Percentiles rank a stretch among this genome's conserved stretches.
These are phyloP conservation scores for Fonsecaea pugnacius DNA, from an alignment of 2,329 filamentous ascomycete species.

Conservation along the genomic window DNA sequence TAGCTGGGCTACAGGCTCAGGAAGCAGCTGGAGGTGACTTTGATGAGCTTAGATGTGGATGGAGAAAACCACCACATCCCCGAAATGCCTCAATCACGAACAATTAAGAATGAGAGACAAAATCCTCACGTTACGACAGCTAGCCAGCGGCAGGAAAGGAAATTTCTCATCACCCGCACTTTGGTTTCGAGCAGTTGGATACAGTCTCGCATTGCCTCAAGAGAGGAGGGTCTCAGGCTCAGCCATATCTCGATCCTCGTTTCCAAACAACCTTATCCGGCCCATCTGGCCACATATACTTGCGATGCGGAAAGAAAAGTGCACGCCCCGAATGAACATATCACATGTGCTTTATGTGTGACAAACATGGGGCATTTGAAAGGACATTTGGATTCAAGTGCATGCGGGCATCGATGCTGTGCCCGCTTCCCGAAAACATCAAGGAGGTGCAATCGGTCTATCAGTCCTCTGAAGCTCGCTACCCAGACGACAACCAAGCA, in stretches of 20 bases:
- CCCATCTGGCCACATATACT: neutral
- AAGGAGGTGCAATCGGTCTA: neutral
- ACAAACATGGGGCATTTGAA: neutral
- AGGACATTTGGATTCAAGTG: neutral
- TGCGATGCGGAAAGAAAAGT: neutral
- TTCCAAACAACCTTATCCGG: neutral
- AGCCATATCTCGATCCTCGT: neutral
- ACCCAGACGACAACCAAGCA: neutral
- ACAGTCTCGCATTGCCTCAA: neutral
- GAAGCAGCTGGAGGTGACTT: constrained; percentile 35
- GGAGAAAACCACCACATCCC: neutral
- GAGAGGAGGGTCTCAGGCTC: neutral
- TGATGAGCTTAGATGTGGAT: neutral
- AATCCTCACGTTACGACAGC: neutral
- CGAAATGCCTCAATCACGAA: neutral
- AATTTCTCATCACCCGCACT: neutral
- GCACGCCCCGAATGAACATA: neutral
- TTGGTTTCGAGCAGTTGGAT: neutral
- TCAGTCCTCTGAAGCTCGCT: neutral
- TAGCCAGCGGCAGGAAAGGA: neutral
- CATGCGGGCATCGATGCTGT: neutral
- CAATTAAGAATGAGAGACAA: neutral
- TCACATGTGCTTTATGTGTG: neutral
- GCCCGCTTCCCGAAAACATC: neutral
- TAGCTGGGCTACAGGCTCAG: constrained; percentile 36